Percentiles rank a stretch among this genome's conserved stretches.
Evolutionary conservation across 2,329 filamentous ascomycete species (phyloP).

Genomic region (Neurospora crassa): DNA sequence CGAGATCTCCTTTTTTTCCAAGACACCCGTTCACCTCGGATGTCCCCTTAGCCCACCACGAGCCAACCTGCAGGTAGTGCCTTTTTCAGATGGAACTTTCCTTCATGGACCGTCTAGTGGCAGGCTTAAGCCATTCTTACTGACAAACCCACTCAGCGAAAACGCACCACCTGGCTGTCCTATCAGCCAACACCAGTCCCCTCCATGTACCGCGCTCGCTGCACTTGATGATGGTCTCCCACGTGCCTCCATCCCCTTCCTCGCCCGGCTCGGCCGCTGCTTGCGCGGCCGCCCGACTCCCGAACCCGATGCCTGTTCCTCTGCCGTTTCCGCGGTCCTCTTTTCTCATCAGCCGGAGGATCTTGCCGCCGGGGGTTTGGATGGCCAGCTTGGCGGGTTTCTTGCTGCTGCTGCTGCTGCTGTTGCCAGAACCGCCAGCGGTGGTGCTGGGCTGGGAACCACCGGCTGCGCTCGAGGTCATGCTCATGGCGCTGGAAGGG

Average conservation of each 20-base stretch:
- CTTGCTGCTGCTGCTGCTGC: constrained; percentile 37
- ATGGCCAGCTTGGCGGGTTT: constrained; percentile 96
- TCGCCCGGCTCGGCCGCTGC: constrained; percentile 39
- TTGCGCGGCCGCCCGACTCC: constrained; percentile 26
- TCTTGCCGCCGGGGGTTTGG: constrained; percentile 89
- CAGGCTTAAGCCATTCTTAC: neutral
- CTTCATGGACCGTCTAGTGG: neutral
- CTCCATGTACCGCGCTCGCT: constrained; percentile 74
- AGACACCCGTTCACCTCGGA: neutral
- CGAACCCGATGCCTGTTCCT: constrained; percentile 39
- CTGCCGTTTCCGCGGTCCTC: constrained; percentile 51
- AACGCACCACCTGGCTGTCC: constrained; percentile 82
- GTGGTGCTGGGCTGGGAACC: constrained; percentile 47
- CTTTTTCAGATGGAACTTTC: neutral
- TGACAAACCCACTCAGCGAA: constrained; percentile 75
- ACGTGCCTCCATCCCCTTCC: constrained; percentile 60
- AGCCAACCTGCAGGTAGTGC: neutral
- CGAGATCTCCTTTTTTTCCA: neutral
- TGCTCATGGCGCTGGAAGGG: constrained; percentile 55
- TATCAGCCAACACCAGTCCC: constrained; percentile 71
- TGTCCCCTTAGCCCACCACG: neutral
- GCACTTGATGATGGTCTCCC: constrained; percentile 89
- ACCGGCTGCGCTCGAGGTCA: constrained; percentile 48
- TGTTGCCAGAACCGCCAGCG: constrained; percentile 34
- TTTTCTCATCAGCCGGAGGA: constrained; percentile 77